Evolutionary conservation across 163 green algal species (phyloP).

Genomic region (Scenedesmus sp.): DNA sequence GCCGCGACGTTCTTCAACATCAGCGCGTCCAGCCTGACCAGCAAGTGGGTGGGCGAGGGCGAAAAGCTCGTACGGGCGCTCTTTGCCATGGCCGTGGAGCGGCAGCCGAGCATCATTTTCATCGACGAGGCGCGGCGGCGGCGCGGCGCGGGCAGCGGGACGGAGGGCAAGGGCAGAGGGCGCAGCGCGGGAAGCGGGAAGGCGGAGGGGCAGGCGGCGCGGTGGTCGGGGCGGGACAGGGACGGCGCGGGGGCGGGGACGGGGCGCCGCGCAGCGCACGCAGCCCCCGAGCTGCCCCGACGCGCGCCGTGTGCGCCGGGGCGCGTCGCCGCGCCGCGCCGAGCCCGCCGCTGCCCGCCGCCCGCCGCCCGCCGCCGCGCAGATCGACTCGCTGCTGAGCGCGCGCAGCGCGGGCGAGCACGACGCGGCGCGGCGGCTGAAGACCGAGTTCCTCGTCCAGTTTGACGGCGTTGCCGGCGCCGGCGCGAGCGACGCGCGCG

Average conservation of each 20-base stretch:
- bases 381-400: conserved; percentile 81
- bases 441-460: conserved; percentile 96
- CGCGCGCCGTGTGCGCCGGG: no score
- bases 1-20: conserved; percentile 88
- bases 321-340: no score
- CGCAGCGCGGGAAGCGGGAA: no score
- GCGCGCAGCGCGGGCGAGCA: conserved; percentile 74
- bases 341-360: no score
- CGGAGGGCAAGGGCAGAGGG: no score
- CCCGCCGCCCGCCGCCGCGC: no score
- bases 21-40: conserved; percentile 82
- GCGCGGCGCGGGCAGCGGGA: no score
- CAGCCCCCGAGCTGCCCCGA: no score
- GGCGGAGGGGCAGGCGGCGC: no score
- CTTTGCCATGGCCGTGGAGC: conserved; percentile 65
- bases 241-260: no score
- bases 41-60: conserved; percentile 88
- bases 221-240: no score
- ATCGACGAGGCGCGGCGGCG: conserved; percentile 94
- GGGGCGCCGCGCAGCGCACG: no score
- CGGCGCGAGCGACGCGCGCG: conserved; percentile 47
- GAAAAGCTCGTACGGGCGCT: conserved; percentile 83
- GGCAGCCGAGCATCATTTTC: conserved; percentile 89
- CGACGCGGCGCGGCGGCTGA: conserved; percentile 92
- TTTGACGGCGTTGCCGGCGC: conserved; percentile 74